Evolutionary conservation across 2,329 filamentous ascomycete species (phyloP).

Genomic region (Botrytis byssoidea): DNA sequence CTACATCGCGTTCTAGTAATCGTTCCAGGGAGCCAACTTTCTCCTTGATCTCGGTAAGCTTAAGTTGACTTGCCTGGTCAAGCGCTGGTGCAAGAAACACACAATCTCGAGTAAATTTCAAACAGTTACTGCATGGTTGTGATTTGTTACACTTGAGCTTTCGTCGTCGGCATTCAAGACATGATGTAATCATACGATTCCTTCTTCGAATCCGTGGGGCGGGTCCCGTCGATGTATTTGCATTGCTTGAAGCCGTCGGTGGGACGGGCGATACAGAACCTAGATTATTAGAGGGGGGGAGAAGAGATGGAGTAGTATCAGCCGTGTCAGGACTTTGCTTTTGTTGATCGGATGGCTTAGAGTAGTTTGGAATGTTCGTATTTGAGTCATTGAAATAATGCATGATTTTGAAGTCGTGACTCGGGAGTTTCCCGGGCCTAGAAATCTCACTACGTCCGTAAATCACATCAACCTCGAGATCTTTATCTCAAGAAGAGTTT

Average conservation of each 20-base stretch:
- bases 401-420: not conserved
- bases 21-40: slow-evolving; percentile 71
- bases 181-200: slow-evolving; percentile 67
- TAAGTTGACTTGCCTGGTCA: slow-evolving; percentile 68
- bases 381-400: slow-evolving; percentile 3
- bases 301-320: not conserved
- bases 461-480: slow-evolving; percentile 1
- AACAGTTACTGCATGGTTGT: slow-evolving; percentile 58
- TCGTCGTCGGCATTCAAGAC: slow-evolving; percentile 68
- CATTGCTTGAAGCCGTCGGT: slow-evolving; percentile 15
- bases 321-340: not conserved
- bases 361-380: not conserved
- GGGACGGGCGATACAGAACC: slow-evolving; percentile 8
- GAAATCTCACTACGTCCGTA: not conserved
- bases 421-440: not conserved
- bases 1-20: slow-evolving; percentile 66
- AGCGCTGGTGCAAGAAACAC: slow-evolving; percentile 44
- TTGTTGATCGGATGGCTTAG: slow-evolving; percentile 7
- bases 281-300: not conserved
- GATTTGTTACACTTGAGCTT: slow-evolving; percentile 78
- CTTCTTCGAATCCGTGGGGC: slow-evolving; percentile 44
- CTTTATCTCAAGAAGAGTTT: not conserved
- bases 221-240: slow-evolving; percentile 2
- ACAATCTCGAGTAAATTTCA: slow-evolving; percentile 49
- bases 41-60: slow-evolving; percentile 75